Base-by-base conservation (phyloP, 2,329 filamentous ascomycete species). In the Sclerotiophoma versabilis region DNA sequence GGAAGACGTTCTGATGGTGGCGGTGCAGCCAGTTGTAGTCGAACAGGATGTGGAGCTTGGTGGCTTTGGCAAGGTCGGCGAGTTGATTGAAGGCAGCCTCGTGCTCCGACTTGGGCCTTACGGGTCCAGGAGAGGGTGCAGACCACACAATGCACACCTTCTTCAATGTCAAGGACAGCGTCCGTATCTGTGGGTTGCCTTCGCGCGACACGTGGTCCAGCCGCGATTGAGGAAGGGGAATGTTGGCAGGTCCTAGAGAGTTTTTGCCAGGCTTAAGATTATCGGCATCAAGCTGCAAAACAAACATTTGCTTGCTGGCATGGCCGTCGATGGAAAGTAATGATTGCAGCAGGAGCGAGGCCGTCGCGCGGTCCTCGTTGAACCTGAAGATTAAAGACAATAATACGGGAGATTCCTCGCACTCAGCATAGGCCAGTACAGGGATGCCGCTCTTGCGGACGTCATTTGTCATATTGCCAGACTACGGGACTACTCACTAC, bases 251-350 rank as follows among this genome's bases (percentile, higher is more conserved):
- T 5, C 46, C 26, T 12, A 62, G 41, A 10, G 33, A 48, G 10
- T 27, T 54, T 30, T 45, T 38, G 29, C 44, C 59, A 46, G 49
- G 55, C 14, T 48, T 49, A 5, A 65, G 17, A 32, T 62, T 57
- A 39, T 62, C 50, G 42, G 61, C 60, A 57, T 62, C 46, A 41
- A 60, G 62, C 20, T 54, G 45, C 15, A 65, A 33, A 22, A 54
- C 51, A 33, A 65, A 65, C 7, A 45, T 39, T 32, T 62, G 59
- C 41, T 36, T 34, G 3, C 57, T 47, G 6, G 57, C 42, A 25
- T 47, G 53, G 26, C 54, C 59, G 36, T 53, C 14, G 26, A 65
- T 33, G 25, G 49, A 54, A 30, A 49, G 15, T 8, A 50, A 45
- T 17, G 27, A 60, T 32, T 56, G 54, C 30, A 63, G 36, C 29